phyloP scores from a whole-genome alignment of 83 land plant species.

The Diphasiastrum complanatum region DNA sequence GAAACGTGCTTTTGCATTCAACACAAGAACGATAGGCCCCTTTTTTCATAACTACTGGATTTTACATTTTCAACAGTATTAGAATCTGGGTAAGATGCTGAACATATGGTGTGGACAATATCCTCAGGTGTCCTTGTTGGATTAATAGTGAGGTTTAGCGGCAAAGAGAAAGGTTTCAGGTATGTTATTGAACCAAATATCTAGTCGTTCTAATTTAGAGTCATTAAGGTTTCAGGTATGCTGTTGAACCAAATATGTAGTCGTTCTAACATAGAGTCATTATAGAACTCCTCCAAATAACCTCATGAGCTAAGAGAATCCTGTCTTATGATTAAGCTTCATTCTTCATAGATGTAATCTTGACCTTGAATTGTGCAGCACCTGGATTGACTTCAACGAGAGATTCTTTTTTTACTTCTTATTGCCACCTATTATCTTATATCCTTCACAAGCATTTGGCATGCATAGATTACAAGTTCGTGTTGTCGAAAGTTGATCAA shows the following conservation, averaged over 20 bases:
- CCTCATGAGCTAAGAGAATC: too few relatives aligned
- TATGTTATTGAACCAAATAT: not conserved
- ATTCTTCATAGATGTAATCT: not conserved
- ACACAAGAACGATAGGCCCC: too few relatives aligned
- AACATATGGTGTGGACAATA: not conserved
- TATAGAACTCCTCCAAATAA: not conserved
- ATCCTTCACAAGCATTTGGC: slow-evolving; percentile 8
- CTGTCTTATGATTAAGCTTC: not conserved
- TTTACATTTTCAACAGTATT: not conserved
- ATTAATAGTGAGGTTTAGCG: slow-evolving; percentile 17
- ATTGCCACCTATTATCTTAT: slow-evolving; percentile 33
- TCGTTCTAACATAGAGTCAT: not conserved
- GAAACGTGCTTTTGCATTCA: too few relatives aligned
- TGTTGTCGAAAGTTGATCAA: not conserved
- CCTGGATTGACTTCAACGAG: slow-evolving; percentile 28
- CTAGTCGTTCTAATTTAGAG: too few relatives aligned
- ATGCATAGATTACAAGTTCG: not conserved
- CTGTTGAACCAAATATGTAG: not conserved
- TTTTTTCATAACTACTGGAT: too few relatives aligned
- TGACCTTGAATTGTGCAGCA: not conserved
- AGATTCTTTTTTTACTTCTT: slow-evolving; percentile 27
- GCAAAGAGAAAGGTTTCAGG: slow-evolving; percentile 20
- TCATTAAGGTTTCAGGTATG: not conserved
- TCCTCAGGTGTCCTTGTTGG: slow-evolving; percentile 31
- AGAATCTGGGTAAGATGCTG: not conserved